Evolutionary conservation across 2,329 filamentous ascomycete species (phyloP).

Genomic region (Cladorrhinum sp.): DNA sequence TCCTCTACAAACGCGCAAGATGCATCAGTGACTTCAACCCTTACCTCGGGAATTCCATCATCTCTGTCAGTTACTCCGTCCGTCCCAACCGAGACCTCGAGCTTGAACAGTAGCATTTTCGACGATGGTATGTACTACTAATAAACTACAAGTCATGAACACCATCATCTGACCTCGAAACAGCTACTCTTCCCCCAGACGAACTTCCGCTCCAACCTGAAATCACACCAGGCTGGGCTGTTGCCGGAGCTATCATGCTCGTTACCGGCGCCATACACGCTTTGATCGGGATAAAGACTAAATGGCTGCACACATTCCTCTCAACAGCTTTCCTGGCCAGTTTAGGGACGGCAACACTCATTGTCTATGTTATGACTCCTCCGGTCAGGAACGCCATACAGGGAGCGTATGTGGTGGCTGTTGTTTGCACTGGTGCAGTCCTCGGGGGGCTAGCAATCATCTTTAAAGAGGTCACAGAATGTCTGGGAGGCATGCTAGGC

Average conservation of each 20-base stretch:
- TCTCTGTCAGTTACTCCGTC: not conserved
- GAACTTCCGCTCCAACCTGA: constrained; percentile 68
- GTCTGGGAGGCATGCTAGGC: constrained; percentile 79
- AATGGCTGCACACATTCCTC: constrained; percentile 75
- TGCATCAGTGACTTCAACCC: not conserved
- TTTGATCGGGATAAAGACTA: constrained; percentile 79
- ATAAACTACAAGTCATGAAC: not conserved
- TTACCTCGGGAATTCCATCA: not conserved
- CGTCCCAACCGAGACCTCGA: constrained; percentile 8
- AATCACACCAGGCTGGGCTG: constrained; percentile 77
- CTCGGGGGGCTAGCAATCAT: constrained; percentile 72
- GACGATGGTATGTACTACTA: constrained; percentile 27
- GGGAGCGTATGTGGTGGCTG: constrained; percentile 81
- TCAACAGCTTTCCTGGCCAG: constrained; percentile 72
- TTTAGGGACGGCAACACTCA: constrained; percentile 74
- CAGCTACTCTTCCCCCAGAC: constrained; percentile 47
- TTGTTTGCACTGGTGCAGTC: constrained; percentile 67
- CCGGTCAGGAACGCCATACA: constrained; percentile 74
- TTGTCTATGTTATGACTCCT: constrained; percentile 82
- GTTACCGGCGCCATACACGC: constrained; percentile 67
- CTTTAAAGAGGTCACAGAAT: constrained; percentile 79
- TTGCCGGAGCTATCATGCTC: constrained; percentile 75
- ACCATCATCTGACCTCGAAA: not conserved
- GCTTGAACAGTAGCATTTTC: constrained; percentile 25
- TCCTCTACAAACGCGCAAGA: not conserved